These are phyloP conservation scores for Penicillium sp. DNA, from an alignment of 2,329 filamentous ascomycete genomes.

Conservation along the genomic window DNA sequence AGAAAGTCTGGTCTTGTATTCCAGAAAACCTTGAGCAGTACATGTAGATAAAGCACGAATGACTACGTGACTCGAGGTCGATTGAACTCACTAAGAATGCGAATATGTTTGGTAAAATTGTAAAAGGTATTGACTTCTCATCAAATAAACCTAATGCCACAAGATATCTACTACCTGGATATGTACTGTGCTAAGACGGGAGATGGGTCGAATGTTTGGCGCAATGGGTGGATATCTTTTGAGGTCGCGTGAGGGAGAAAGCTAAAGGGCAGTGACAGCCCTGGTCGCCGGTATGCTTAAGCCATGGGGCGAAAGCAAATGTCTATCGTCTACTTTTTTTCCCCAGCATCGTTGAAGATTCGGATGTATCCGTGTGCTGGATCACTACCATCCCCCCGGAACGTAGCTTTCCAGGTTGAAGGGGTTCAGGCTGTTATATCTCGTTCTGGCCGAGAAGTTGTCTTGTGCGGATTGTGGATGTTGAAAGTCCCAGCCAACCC, in stretches of 20 bases:
- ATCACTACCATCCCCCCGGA: slow-evolving; percentile 1
- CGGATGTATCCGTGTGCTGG: slow-evolving; percentile 16
- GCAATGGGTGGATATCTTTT: slow-evolving; percentile 1
- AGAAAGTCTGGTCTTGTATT: too few species aligned
- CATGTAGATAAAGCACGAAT: too few species aligned
- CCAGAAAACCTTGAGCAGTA: too few species aligned
- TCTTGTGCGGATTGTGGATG: slow-evolving; percentile 25
- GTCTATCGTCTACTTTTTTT: slow-evolving; percentile 24
- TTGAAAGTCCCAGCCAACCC: slow-evolving; percentile 32
- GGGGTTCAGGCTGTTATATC: slow-evolving; percentile 2
- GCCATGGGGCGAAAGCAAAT: slow-evolving; percentile 8
- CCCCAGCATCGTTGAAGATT: slow-evolving; percentile 31
- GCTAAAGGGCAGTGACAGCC: slow-evolving; percentile 2
- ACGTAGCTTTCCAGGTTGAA: not conserved
- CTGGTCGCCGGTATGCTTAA: not conserved
- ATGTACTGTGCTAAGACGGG: not conserved
- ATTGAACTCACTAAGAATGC: too few species aligned
- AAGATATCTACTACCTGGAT: not conserved
- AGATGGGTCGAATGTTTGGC: not conserved
- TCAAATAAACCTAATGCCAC: not conserved
- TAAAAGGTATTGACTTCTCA: not conserved
- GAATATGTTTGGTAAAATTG: too few species aligned
- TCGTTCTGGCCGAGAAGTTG: slow-evolving; percentile 9
- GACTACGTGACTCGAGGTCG: too few species aligned
- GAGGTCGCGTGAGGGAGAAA: slow-evolving; percentile 14